Conservation (phyloP, 177 flowering plant species). For the Vitis hybrid region DNA sequence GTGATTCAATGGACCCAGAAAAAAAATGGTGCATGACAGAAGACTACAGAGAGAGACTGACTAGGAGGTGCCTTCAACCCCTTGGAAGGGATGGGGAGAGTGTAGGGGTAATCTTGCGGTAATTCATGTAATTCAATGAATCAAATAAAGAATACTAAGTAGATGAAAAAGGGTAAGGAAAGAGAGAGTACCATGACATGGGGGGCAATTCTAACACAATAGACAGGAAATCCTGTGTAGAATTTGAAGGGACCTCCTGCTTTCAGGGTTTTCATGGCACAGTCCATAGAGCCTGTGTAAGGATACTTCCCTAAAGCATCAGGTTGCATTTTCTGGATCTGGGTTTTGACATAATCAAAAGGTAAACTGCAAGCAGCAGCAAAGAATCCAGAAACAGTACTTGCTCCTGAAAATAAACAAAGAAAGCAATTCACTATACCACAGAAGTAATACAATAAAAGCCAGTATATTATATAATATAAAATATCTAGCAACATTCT, state of each 20-base stretch:
- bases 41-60: too few relatives aligned
- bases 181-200: slow-evolving; percentile 64
- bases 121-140: neutral
- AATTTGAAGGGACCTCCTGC: slow-evolving; percentile 62
- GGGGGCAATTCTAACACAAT: slow-evolving; percentile 70
- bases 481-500: too few relatives aligned
- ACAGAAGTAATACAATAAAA: neutral
- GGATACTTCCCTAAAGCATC: slow-evolving; percentile 63
- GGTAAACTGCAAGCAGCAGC: slow-evolving; percentile 74
- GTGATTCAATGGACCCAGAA: too few relatives aligned
- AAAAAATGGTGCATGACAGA: too few relatives aligned
- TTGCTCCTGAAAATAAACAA: slow-evolving; percentile 44
- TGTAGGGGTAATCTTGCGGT: too few relatives aligned
- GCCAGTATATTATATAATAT: neutral
- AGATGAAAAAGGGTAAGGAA: neutral
- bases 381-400: slow-evolving; percentile 65
- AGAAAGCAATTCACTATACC: neutral
- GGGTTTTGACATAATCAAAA: slow-evolving; percentile 70
- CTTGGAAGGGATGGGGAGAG: too few relatives aligned
- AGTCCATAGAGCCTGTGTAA: slow-evolving; percentile 62
- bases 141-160: neutral
- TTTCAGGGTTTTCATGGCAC: slow-evolving; percentile 58
- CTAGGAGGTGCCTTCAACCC: too few relatives aligned
- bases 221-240: slow-evolving; percentile 73
- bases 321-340: slow-evolving; percentile 75